Base-by-base conservation (phyloP, 2,329 filamentous ascomycete genomes). In the Cladophialophora exuberans region DNA sequence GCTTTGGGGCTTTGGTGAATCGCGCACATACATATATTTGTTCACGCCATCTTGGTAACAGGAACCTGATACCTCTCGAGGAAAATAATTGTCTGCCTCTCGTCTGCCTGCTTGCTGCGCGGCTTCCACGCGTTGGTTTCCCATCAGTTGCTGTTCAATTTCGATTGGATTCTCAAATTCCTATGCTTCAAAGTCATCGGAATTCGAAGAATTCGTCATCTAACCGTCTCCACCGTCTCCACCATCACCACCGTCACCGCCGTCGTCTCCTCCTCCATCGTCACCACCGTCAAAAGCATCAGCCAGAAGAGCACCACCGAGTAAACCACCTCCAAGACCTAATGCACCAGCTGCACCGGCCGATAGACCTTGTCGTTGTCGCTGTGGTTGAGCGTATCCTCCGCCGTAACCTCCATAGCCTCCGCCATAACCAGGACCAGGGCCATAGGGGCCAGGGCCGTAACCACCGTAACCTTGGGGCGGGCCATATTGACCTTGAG, bases 281-380 rank as follows among this genome's bases (percentile, higher is more conserved):
- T 88, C 72, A 42, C 80, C 69, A 57, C 86, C 82, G 52, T 88
- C 74, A 46, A 92, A 78, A 1, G 86, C 85, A 66, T 87, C 78
- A 2, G 80, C 86, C 26, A 96, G 72, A 65, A 96, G 59, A 59
- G 84, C 82, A 52, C 91, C 91, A 64, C 90, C 92, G 1, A 96
- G 65, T 68, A 96, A 67, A 70, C 91, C 91, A 60, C 87, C 91
- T 63, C 90, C 91, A 3, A 89, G 71, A 74, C 91, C 91, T 38
- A 96, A 75, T 18, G 89, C 89, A 6, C 86, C 84, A 47, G 86
- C 90, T 43, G 89, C 90, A 9, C 80, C 83, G 56, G 82, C 79
- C n/a, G 89, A 89, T 73, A 93, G 76, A 3, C 78, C 75, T 25
- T 76, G 74, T 39, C 62, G 62, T 49, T 72, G 73, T 64, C 76